Evolutionary conservation across 1,139 yeast species (phyloP).

Genomic region (Taphrina wiesneri): DNA sequence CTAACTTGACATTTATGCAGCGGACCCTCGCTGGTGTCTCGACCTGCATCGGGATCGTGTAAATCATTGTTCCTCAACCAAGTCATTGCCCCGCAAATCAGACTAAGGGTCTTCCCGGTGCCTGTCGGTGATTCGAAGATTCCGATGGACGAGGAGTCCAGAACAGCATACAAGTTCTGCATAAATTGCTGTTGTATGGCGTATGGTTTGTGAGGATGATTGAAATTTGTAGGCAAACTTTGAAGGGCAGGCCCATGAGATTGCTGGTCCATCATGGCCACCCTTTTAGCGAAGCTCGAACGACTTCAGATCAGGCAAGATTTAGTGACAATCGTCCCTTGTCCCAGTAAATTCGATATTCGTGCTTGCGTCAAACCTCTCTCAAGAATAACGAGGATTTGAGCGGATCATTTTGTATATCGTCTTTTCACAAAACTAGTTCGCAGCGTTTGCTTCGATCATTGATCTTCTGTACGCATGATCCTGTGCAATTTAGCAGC

Average conservation of each 20-base stretch:
- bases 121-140: slow-evolving; percentile 95
- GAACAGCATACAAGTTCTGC: slow-evolving; percentile 67
- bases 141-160: slow-evolving; percentile 59
- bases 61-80: slow-evolving; percentile 72
- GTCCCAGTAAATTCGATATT: too few species aligned
- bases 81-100: slow-evolving; percentile 81
- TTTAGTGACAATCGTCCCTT: too few species aligned
- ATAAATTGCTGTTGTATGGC: slow-evolving; percentile 74
- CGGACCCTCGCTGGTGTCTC: slow-evolving; percentile 22
- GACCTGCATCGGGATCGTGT: slow-evolving; percentile 36
- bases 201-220: slow-evolving; percentile 83
- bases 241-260: not conserved
- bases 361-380: too few species aligned
- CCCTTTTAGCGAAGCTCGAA: too few species aligned
- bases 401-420: too few species aligned
- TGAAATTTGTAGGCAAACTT: slow-evolving; percentile 45
- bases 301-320: too few species aligned
- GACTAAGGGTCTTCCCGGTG: slow-evolving; percentile 39
- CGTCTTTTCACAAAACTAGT: too few species aligned
- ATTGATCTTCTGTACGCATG: too few species aligned
- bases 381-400: too few species aligned
- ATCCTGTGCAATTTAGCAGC: too few species aligned
- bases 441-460: too few species aligned
- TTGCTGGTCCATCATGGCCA: too few species aligned
- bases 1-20: not conserved